Evolutionary conservation across 208 protist genomes (phyloP).

Genomic region (Acanthamoeba lenticulata): DNA sequence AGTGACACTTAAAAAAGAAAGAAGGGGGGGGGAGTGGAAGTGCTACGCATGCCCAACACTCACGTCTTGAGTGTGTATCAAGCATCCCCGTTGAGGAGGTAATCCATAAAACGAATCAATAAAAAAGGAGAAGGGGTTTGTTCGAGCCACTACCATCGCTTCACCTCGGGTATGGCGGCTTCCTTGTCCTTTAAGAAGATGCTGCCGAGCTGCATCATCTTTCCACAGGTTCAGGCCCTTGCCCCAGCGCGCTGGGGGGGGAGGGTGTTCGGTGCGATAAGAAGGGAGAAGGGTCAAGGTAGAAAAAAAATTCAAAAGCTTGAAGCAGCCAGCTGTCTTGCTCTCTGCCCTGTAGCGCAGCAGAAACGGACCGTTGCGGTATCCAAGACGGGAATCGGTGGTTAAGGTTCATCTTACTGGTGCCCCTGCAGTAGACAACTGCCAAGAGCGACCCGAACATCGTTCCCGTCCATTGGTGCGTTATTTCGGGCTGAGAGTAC

Average conservation of each 20-base stretch:
- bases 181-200: conserved; percentile 39
- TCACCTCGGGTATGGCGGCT: conserved; percentile 25
- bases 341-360: too few relatives aligned
- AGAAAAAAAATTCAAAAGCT: too few relatives aligned
- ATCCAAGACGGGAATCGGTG: background rate
- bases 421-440: background rate
- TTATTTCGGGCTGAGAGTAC: background rate
- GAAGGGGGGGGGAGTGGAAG: background rate
- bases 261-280: too few relatives aligned
- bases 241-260: background rate
- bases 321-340: too few relatives aligned
- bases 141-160: background rate
- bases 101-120: background rate
- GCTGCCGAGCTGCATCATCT: background rate
- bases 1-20: too few relatives aligned
- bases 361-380: background rate
- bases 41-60: background rate
- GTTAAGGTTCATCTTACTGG: conserved; percentile 4
- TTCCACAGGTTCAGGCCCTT: background rate
- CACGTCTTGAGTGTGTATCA: too few relatives aligned
- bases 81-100: background rate
- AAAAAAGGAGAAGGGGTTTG: background rate
- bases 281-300: too few relatives aligned
- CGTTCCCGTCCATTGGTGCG: background rate
- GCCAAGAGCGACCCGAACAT: background rate